Conservation (phyloP, 352 stramenopile genomes). For the Phytophthora cryptogea region DNA sequence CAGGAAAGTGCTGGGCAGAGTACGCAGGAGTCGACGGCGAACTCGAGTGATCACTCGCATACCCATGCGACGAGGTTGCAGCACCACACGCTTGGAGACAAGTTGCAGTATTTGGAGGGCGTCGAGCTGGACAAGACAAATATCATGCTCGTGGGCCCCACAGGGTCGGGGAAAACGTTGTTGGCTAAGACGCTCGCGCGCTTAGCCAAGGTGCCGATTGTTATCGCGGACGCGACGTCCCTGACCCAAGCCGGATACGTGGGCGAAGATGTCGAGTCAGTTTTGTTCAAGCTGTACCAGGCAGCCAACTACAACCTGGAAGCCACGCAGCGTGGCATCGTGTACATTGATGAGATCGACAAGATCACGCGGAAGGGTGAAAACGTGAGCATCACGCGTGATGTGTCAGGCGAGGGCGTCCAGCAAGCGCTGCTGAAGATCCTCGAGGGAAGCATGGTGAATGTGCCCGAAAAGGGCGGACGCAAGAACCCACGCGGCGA, state of each 20-base stretch:
- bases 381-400: conserved; percentile 94
- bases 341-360: conserved; percentile 99
- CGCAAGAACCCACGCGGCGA: conserved; percentile 97
- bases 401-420: conserved; percentile 98
- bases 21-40: conserved; percentile 1
- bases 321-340: conserved; percentile 95
- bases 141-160: conserved; percentile 95
- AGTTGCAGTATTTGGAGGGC: conserved; percentile 70
- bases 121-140: conserved; percentile 99
- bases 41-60: background rate
- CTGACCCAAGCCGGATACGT: conserved; percentile 99
- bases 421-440: conserved; percentile 99
- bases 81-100: conserved; percentile 44
- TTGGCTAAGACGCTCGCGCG: conserved; percentile 96
- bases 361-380: conserved; percentile 95
- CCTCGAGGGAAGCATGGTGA: conserved; percentile 97
- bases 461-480: conserved; percentile 97
- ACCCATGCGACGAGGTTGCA: conserved; percentile 25
- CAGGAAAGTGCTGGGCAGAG: conserved; percentile 14
- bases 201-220: conserved; percentile 96
- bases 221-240: conserved; percentile 97
- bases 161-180: conserved; percentile 96
- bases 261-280: conserved; percentile 98
- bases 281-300: conserved; percentile 98
- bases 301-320: conserved; percentile 97